Evolutionary conservation across 2,329 filamentous ascomycete species (phyloP).

Genomic region (Aureobasidium sp.): DNA sequence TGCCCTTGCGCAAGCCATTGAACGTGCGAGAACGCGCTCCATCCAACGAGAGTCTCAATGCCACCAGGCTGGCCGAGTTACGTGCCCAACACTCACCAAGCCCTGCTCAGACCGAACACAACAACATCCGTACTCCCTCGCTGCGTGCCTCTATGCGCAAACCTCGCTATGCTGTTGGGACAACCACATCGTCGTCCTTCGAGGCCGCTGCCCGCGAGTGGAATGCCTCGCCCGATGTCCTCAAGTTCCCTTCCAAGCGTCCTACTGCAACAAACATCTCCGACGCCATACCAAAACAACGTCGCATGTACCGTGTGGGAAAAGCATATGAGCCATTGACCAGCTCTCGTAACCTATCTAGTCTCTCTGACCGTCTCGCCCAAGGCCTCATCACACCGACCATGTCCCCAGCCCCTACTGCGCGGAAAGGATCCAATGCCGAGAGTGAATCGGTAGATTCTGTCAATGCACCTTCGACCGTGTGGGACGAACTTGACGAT

Average conservation of each 20-base stretch:
- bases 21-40: background rate
- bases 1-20: constrained; percentile 15
- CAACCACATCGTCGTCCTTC: constrained; percentile 8
- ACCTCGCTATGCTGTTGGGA: constrained; percentile 7
- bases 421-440: constrained; percentile 43
- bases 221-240: constrained; percentile 5
- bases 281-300: constrained; percentile 5
- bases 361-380: constrained; percentile 1
- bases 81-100: constrained; percentile 13
- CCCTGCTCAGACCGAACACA: background rate
- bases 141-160: constrained; percentile 9
- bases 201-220: constrained; percentile 11
- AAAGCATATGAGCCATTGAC: constrained; percentile 4
- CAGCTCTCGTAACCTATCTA: background rate
- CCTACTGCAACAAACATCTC: background rate
- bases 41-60: constrained; percentile 27
- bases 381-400: constrained; percentile 8
- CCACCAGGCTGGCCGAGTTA: constrained; percentile 50
- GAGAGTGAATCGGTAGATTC: constrained; percentile 73
- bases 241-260: constrained; percentile 2
- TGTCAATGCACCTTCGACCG: constrained; percentile 79
- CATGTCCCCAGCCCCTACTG: constrained; percentile 18
- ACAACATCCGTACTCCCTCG: constrained; percentile 1
- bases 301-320: constrained; percentile 7
- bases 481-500: constrained; percentile 97